A percentile compares a stretch with the other conserved stretches of the same genome.
Conservation (phyloP, 2,329 filamentous ascomycete genomes). For the Penicillium sp. region DNA sequence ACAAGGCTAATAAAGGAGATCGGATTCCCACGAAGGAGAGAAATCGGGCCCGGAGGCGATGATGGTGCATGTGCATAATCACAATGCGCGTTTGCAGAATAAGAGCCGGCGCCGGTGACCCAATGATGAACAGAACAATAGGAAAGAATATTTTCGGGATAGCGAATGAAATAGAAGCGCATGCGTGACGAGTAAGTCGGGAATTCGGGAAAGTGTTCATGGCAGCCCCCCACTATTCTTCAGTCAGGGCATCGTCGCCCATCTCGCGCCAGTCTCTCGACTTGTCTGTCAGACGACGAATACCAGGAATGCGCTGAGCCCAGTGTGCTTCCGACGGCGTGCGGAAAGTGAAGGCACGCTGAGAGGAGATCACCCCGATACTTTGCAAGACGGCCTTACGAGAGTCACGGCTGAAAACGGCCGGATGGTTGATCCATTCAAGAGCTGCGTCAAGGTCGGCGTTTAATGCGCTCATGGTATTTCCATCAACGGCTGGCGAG, state of each 20-base stretch:
- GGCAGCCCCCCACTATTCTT: slow-evolving; percentile 36
- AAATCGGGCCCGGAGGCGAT: slow-evolving; percentile 3
- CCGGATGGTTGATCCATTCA: slow-evolving; percentile 97
- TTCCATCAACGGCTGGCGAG: slow-evolving; percentile 70
- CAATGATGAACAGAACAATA: no score
- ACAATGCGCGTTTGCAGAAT: slow-evolving; percentile 2
- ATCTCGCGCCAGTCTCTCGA: slow-evolving; percentile 90
- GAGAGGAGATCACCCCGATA: slow-evolving; percentile 92
- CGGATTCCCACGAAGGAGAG: no score
- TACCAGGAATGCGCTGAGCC: slow-evolving; percentile 74
- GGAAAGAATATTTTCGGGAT: no score
- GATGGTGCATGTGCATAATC: slow-evolving; percentile 9
- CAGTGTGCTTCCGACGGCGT: slow-evolving; percentile 84
- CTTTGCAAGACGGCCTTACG: slow-evolving; percentile 93
- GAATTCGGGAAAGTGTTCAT: background rate
- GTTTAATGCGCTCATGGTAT: slow-evolving; percentile 79
- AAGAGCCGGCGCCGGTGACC: background rate
- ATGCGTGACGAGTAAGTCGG: background rate
- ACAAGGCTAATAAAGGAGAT: slow-evolving; percentile 5
- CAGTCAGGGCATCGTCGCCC: slow-evolving; percentile 63
- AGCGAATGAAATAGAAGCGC: no score
- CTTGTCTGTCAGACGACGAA: slow-evolving; percentile 73
- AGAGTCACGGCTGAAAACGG: slow-evolving; percentile 87
- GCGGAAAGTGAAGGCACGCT: slow-evolving; percentile 88
- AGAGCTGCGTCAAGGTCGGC: slow-evolving; percentile 82